Evolutionary conservation across 768 basidiomycete genomes (phyloP).

Genomic region (Lactarius vividus): DNA sequence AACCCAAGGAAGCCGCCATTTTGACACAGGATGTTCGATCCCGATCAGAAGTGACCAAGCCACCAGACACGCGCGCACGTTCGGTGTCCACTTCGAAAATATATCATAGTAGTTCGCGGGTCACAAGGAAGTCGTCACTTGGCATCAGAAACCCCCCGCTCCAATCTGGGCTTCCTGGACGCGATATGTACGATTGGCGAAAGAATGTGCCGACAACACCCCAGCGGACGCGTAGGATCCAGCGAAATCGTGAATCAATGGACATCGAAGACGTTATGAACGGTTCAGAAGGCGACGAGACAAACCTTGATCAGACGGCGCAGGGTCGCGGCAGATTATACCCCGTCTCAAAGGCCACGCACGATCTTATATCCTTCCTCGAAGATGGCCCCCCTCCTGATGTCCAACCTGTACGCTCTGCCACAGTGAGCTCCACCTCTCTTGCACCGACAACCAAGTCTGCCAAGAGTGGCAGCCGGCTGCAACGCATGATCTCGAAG

Average conservation of each 20-base stretch:
- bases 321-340: conserved; percentile 19
- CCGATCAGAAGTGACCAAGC: conserved; percentile 3
- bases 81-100: conserved; percentile 31
- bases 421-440: conserved; percentile 20
- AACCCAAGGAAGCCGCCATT: conserved; percentile 31
- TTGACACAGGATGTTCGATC: not conserved
- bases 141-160: conserved; percentile 12
- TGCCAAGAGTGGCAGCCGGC: conserved; percentile 48
- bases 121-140: conserved; percentile 14
- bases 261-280: conserved; percentile 76
- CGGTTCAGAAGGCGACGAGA: conserved; percentile 56
- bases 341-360: conserved; percentile 44
- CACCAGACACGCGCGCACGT: conserved; percentile 24
- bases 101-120: conserved; percentile 11
- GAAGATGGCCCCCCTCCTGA: conserved; percentile 55
- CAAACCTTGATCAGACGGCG: conserved; percentile 16
- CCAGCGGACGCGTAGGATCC: conserved; percentile 49
- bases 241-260: conserved; percentile 61
- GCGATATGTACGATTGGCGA: conserved; percentile 4
- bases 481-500: conserved; percentile 83
- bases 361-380: conserved; percentile 56
- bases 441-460: conserved; percentile 29
- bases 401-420: conserved; percentile 25
- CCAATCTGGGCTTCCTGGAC: conserved; percentile 11
- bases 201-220: conserved; percentile 37